Evolutionary conservation across 2,329 filamentous ascomycete species (phyloP).

Genomic region (Colletotrichum paranaense): DNA sequence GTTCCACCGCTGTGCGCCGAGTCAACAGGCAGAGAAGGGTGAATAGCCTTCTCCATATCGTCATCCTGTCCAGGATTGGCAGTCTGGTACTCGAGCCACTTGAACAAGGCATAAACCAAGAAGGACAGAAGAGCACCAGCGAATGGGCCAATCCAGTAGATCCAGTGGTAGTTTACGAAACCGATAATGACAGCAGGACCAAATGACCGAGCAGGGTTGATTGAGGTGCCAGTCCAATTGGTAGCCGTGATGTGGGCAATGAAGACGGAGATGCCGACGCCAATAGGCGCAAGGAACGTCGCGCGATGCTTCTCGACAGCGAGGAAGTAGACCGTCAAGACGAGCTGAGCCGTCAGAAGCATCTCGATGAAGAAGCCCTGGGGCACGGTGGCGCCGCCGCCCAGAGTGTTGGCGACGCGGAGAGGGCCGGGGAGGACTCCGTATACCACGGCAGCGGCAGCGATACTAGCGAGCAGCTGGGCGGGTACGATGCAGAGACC

Average conservation of each 20-base stretch:
- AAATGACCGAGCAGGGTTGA: constrained; percentile 63
- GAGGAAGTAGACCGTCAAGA: constrained; percentile 75
- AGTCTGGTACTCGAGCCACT: neutral
- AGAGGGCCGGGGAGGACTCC: constrained; percentile 67
- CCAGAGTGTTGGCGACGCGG: constrained; percentile 65
- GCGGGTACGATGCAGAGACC: constrained; percentile 63
- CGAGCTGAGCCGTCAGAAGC: constrained; percentile 73
- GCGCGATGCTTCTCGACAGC: constrained; percentile 79
- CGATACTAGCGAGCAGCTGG: constrained; percentile 69
- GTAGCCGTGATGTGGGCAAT: constrained; percentile 59
- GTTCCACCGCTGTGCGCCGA: neutral
- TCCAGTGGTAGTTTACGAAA: constrained; percentile 62
- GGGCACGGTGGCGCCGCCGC: constrained; percentile 58
- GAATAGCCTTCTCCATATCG: constrained; percentile 2
- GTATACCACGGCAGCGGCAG: constrained; percentile 66
- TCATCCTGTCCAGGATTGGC: constrained; percentile 32
- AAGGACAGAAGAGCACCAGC: neutral
- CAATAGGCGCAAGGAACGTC: constrained; percentile 77
- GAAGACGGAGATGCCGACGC: constrained; percentile 78
- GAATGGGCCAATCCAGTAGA: constrained; percentile 51
- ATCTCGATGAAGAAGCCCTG: constrained; percentile 76
- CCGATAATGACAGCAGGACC: constrained; percentile 56
- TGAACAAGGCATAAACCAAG: neutral
- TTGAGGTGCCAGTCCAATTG: constrained; percentile 58
- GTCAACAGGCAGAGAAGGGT: neutral